A percentile compares a stretch with the other conserved stretches of the same genome.
Conservation (phyloP, 139 green algal genomes). For the Chlamydomonas incerta region DNA sequence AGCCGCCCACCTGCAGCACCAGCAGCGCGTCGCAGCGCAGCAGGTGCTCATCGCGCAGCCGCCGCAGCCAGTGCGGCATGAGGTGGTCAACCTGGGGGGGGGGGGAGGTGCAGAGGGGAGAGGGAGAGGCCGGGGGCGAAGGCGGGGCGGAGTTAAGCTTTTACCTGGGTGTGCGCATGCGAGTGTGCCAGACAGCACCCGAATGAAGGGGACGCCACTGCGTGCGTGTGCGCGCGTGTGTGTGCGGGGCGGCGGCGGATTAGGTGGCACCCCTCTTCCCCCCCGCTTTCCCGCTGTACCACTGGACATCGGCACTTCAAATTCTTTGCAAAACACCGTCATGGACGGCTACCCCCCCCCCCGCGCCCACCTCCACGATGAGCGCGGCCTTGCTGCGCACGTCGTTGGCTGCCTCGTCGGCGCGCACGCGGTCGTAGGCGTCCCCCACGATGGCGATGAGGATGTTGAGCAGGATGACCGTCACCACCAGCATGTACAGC, state of each 20-base stretch:
- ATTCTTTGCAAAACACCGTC: too few species aligned
- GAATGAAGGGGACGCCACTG: too few species aligned
- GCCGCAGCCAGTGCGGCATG: background rate
- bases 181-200: too few species aligned
- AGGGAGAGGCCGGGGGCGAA: too few species aligned
- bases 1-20: background rate
- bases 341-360: too few species aligned
- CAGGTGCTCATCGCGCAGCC: background rate
- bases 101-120: background rate
- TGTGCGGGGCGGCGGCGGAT: too few species aligned
- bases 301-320: too few species aligned
- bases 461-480: conserved; percentile 52
- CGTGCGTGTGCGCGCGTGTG: too few species aligned
- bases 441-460: conserved; percentile 56
- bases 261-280: too few species aligned
- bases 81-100: background rate
- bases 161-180: too few species aligned
- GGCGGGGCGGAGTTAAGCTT: background rate
- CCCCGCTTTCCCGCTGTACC: too few species aligned
- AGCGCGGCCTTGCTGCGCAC: conserved; percentile 1
- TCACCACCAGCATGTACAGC: conserved; percentile 41
- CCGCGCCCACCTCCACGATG: background rate
- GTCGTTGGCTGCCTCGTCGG: background rate
- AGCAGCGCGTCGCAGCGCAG: background rate
- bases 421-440: conserved; percentile 41